Evolutionary conservation across 768 basidiomycete species (phyloP).

Genomic region (Xerocomellus intermedius): DNA sequence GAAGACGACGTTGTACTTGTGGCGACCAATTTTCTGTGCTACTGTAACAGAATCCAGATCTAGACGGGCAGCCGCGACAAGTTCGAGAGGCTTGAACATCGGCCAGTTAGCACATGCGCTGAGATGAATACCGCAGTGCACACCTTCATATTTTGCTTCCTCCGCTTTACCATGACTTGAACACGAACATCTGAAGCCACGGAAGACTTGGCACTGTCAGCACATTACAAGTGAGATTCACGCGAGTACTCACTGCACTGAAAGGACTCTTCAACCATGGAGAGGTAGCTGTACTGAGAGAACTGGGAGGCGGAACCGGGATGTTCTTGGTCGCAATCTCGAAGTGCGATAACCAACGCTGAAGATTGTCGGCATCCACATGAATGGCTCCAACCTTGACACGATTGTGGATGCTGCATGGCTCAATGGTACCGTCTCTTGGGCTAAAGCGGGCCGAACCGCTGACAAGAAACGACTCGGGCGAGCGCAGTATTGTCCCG

Average conservation of each 20-base stretch:
- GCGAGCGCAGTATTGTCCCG: conserved; percentile 44
- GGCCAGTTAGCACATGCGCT: not conserved
- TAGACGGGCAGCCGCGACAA: conserved; percentile 42
- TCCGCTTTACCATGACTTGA: conserved; percentile 13
- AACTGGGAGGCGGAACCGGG: not conserved
- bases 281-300: conserved; percentile 12
- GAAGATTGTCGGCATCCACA: conserved; percentile 44
- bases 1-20: conserved; percentile 44
- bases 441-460: conserved; percentile 60
- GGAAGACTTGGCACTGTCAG: conserved; percentile 20
- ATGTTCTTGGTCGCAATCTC: conserved; percentile 3
- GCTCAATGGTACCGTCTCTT: conserved; percentile 50
- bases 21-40: conserved; percentile 34
- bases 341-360: conserved; percentile 14
- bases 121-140: not conserved
- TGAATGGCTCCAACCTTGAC: conserved; percentile 47
- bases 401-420: conserved; percentile 48
- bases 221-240: not conserved
- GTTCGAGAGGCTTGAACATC: conserved; percentile 18
- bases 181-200: conserved; percentile 13
- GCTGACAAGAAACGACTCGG: conserved; percentile 43
- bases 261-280: conserved; percentile 32
- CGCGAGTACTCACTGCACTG: conserved; percentile 17
- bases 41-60: conserved; percentile 48
- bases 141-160: conserved; percentile 23